Base-by-base conservation (phyloP, 768 basidiomycete species). In the Pholiota molesta region DNA sequence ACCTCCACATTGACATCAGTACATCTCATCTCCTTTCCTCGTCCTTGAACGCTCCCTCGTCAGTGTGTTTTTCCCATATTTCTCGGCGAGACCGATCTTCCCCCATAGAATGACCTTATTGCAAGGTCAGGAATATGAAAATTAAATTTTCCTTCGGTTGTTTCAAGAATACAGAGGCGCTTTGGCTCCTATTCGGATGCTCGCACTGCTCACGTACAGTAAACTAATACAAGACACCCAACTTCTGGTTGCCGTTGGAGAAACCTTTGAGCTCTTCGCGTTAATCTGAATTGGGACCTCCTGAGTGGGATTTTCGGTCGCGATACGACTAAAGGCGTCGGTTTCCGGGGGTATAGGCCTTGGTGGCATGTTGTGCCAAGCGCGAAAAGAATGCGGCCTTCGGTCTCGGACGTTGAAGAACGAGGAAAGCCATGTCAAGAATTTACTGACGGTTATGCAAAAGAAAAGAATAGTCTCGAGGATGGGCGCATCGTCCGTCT, bases 351-450 rank as follows among this genome's bases (percentile, higher is more conserved):
- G 40, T 59, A 59, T 26, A 53, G 39, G 40, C 42, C 59, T n/a
- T 59, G 59, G 35, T 52, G 51, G 40, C 39, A 53, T 26, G 59
- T 52, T 16, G 51, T 52, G 2, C 59, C 59, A 33, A n/a, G 21
- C 39, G 59, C 59, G 51, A 53, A 42, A 28, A 28, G 42, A 14
- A 59, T 31, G 28, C 35, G 45, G 29, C 10, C 21, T 21, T 53
- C 31, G 9, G 33, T 31, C 2, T 52, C 49, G 17, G 39, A 19
- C n/a, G 42, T 16, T 13, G 40, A 13, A 7, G 40, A 19, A 42
- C 40, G 40, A 42, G 16, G 16, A 17, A 2, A 13, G 1, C 40
- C 40, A 42, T 42, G 2, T 42, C 7, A 13, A 35, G 33, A 35
- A 8, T 6, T 35, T 13, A 35, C 2, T 8, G 7, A 13, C 11